phyloP scores from a whole-genome alignment of 257 asterid species.

The Rauvolfia tetraphylla region DNA sequence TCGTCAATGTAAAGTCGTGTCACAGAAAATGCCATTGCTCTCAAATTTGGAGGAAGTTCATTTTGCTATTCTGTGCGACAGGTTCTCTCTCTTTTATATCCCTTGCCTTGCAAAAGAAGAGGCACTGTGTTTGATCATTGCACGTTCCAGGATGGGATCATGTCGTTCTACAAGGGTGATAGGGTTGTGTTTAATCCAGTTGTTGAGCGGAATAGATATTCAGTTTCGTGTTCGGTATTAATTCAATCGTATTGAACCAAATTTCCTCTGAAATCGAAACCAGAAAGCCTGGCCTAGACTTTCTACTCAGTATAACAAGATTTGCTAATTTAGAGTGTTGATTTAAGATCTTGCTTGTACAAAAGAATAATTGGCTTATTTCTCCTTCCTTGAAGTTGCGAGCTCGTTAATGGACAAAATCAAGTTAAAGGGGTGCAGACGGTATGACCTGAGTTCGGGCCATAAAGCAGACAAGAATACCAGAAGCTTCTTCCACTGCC shows the following conservation, averaged over 20 bases:
- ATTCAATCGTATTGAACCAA: no score
- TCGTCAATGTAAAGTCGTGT: neutral
- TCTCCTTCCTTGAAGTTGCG: no score
- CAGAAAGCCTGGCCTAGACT: no score
- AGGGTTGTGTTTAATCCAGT: neutral
- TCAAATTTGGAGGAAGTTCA: neutral
- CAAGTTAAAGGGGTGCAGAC: neutral
- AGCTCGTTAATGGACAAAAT: neutral
- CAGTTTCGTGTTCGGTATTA: no score
- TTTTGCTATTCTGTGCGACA: neutral
- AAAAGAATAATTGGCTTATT: no score
- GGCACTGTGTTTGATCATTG: neutral
- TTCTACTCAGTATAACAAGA: no score
- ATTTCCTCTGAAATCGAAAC: no score
- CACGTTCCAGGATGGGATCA: neutral
- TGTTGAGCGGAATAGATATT: no score
- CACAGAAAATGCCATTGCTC: constrained; percentile 1
- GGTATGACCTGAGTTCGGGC: neutral
- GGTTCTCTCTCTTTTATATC: neutral
- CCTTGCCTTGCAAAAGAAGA: neutral
- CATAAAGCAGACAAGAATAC: neutral
- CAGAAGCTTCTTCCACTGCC: neutral
- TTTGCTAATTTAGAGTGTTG: no score
- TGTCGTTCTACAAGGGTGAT: neutral
- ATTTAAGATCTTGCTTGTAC: no score